phyloP scores from a whole-genome alignment of 805 yeast genomes.

The Candida ponderosae region DNA sequence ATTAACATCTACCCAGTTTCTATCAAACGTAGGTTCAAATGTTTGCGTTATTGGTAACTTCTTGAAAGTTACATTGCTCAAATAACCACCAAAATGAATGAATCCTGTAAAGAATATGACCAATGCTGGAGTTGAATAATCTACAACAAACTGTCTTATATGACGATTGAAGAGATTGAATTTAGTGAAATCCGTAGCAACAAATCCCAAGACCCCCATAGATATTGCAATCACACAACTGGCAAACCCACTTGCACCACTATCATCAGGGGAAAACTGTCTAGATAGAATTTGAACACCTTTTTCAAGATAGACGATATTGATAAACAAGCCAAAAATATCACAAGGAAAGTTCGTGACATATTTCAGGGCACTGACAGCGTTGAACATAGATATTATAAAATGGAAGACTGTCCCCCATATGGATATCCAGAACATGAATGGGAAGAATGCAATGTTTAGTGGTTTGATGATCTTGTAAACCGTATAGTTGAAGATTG shows the following conservation, averaged over 20 bases:
- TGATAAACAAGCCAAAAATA: slow-evolving; percentile 87
- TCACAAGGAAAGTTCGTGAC: slow-evolving; percentile 85
- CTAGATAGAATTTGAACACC: slow-evolving; percentile 75
- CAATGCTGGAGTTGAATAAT: slow-evolving; percentile 76
- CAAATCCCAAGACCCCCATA: slow-evolving; percentile 75
- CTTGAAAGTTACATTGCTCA: slow-evolving; percentile 49
- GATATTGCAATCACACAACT: slow-evolving; percentile 65
- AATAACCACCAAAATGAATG: slow-evolving; percentile 80
- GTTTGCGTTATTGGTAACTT: slow-evolving; percentile 63
- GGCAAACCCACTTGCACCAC: slow-evolving; percentile 52
- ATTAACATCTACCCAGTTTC: slow-evolving; percentile 33
- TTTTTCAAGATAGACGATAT: slow-evolving; percentile 80
- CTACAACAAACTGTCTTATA: slow-evolving; percentile 65
- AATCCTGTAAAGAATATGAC: slow-evolving; percentile 91
- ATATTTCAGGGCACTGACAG: slow-evolving; percentile 56
- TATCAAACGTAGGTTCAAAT: slow-evolving; percentile 60
- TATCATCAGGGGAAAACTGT: slow-evolving; percentile 47
- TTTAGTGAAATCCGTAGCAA: slow-evolving; percentile 40
- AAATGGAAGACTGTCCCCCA: slow-evolving; percentile 88
- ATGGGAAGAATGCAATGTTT: slow-evolving; percentile 52
- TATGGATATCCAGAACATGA: slow-evolving; percentile 92
- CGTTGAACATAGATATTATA: slow-evolving; percentile 59
- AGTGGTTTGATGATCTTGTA: slow-evolving; percentile 57
- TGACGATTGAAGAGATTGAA: slow-evolving; percentile 54
- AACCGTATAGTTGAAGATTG: slow-evolving; percentile 88